Base-by-base conservation (phyloP, 192 early-diverging fungal genomes). In the Backusella morwellensis region DNA sequence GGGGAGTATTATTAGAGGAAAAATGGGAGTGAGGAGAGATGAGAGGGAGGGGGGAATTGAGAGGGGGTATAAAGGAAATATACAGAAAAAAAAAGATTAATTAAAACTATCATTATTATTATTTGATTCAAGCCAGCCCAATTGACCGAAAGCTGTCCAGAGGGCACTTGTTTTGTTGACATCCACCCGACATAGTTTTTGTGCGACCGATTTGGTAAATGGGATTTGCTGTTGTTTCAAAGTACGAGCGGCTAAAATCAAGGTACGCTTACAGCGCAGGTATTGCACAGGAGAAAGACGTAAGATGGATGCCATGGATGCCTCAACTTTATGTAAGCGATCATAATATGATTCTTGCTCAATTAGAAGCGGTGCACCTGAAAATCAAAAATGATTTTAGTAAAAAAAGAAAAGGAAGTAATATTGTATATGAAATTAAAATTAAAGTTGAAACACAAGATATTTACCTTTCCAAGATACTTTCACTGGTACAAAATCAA, bases 111-210 rank as follows among this genome's bases (percentile, higher is more conserved):
- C n/a, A 23, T n/a, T 56, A 23, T 56, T 56, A 56, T 23, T 56
- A 23, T 56, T 56, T 56, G 54, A 56, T 56, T 71, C 81, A 35
- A 98, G 87, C 97, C 97, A 98, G 71, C 95, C 95, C 66, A 96
- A 82, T 66, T 86, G 84, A 29, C 91, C 92, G 84, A 94, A 98
- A 88, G 94, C 94, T 78, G 95, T 94, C 85, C 93, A 96, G 12
- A 98, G 86, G 74, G 93, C 90, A 80, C 90, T 92, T 40, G 92
- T 91, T 81, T 98, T 98, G 89, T 98, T 98, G 76, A 98, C 97
- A 78, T 98, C 97, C 26, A 98, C 93, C 38, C 93, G 88, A 73
- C 92, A 95, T 77, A 96, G 85, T 66, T 91, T 91, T 86, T 98
- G 95, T 6, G 97, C 97, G 80, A 96, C 96, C 68, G 92, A 90